These are phyloP conservation scores for Nakataea oryzae DNA, from an alignment of 2,329 filamentous ascomycete genomes.

Conservation along the genomic window DNA sequence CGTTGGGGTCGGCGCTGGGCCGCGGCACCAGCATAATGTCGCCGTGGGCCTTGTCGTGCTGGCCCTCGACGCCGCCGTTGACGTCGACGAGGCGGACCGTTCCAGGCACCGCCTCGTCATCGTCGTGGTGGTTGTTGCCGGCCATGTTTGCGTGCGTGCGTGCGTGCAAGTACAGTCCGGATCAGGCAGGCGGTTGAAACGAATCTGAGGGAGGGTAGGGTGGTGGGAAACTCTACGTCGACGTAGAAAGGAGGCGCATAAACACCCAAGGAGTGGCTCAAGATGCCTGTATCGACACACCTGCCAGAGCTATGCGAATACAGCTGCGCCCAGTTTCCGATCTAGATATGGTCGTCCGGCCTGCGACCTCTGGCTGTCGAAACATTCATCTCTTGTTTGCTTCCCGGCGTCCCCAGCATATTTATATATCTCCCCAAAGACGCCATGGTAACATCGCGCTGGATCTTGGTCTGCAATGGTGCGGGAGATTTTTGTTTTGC, in stretches of 20 bases:
- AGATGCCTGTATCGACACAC: neutral
- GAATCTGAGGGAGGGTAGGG: too few species aligned
- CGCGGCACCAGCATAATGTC: conserved; percentile 29
- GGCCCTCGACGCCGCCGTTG: conserved; percentile 13
- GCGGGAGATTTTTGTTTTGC: neutral
- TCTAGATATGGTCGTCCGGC: too few species aligned
- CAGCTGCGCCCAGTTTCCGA: neutral
- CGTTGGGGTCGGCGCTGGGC: conserved; percentile 23
- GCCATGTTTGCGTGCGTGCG: neutral
- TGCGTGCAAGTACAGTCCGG: neutral
- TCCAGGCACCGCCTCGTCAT: conserved; percentile 17
- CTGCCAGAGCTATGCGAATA: neutral
- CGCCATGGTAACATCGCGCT: neutral
- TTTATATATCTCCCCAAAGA: too few species aligned
- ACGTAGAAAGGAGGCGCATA: neutral
- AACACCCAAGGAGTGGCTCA: neutral
- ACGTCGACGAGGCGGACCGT: conserved; percentile 31
- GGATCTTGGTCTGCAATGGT: neutral
- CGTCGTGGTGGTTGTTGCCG: neutral
- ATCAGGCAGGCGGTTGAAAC: neutral
- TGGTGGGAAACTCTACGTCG: neutral
- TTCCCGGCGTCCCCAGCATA: neutral
- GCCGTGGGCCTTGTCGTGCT: conserved; percentile 18
- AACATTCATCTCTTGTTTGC: neutral
- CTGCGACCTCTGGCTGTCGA: too few species aligned